Evolutionary conservation across 768 basidiomycete genomes (phyloP).

Genomic region (Xerocomus potaroensis): DNA sequence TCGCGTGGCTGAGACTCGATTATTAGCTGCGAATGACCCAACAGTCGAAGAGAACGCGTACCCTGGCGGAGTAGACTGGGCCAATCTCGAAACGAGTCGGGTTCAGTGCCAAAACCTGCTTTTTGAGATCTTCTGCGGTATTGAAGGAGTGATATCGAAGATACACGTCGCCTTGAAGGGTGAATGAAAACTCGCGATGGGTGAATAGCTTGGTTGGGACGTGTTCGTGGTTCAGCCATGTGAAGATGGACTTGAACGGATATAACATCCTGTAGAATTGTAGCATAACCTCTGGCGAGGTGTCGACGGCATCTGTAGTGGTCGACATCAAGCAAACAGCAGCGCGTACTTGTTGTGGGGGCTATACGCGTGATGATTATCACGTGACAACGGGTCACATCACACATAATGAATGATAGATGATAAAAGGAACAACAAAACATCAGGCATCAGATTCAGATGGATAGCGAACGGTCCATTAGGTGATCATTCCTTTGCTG

Average conservation of each 20-base stretch:
- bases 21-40: constrained; percentile 1
- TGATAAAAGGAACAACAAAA: too few relatives aligned
- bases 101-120: constrained; percentile 77
- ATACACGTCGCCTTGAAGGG: constrained; percentile 86
- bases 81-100: constrained; percentile 97
- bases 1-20: constrained; percentile 66
- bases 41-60: constrained; percentile 37
- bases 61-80: constrained; percentile 83
- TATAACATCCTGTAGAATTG: constrained; percentile 88
- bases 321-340: constrained; percentile 6
- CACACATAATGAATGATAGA: too few relatives aligned
- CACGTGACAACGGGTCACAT: constrained; percentile 13
- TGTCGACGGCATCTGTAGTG: constrained; percentile 16
- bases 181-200: constrained; percentile 95
- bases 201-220: constrained; percentile 77
- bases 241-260: constrained; percentile 90
- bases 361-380: constrained; percentile 12
- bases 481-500: too few relatives aligned
- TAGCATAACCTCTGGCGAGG: constrained; percentile 61
- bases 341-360: constrained; percentile 17
- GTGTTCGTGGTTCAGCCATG: constrained; percentile 93
- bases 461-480: too few relatives aligned
- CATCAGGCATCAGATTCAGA: too few relatives aligned
- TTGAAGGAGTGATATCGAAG: constrained; percentile 92
- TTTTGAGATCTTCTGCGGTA: constrained; percentile 85